A percentile compares a stretch with the other conserved stretches of the same genome.
phyloP scores from a whole-genome alignment of 2,329 filamentous ascomycete genomes.

The Geosmithia flava region DNA sequence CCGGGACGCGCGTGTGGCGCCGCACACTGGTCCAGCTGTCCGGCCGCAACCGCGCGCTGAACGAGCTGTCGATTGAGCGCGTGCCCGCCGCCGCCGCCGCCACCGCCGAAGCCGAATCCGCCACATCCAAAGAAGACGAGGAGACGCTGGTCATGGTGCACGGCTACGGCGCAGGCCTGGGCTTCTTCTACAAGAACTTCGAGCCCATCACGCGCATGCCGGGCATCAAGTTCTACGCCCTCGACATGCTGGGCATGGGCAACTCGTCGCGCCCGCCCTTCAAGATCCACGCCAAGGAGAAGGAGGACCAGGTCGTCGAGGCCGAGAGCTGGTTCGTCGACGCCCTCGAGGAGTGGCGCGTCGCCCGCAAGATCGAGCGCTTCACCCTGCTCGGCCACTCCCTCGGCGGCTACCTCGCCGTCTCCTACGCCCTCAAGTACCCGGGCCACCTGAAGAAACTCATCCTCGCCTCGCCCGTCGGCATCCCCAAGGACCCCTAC shows the following conservation, averaged over 20 bases:
- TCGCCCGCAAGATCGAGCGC: constrained; percentile 75
- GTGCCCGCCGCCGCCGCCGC: constrained; percentile 17
- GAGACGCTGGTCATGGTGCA: constrained; percentile 93
- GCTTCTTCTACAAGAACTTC: constrained; percentile 98
- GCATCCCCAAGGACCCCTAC: constrained; percentile 88
- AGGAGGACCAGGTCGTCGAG: constrained; percentile 68
- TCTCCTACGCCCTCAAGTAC: constrained; percentile 93
- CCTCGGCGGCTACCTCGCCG: constrained; percentile 86
- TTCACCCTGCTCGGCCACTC: constrained; percentile 93
- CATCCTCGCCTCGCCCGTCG: constrained; percentile 87
- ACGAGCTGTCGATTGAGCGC: constrained; percentile 86
- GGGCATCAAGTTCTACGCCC: constrained; percentile 81
- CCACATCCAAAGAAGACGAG: constrained; percentile 59
- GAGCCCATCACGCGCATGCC: constrained; percentile 67
- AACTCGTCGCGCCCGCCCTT: constrained; percentile 76
- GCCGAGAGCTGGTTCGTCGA: constrained; percentile 96
- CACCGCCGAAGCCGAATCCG: too few species aligned
- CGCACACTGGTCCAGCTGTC: constrained; percentile 73
- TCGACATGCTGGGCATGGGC: constrained; percentile 95
- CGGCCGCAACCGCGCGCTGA: constrained; percentile 77
- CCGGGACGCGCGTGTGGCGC: constrained; percentile 76
- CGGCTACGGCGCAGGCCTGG: constrained; percentile 89
- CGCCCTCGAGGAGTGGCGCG: constrained; percentile 89
- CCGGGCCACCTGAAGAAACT: constrained; percentile 91
- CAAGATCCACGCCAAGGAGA: constrained; percentile 71